phyloP scores from a whole-genome alignment of 1,139 yeast species.

The Chernovozyma aurita region DNA sequence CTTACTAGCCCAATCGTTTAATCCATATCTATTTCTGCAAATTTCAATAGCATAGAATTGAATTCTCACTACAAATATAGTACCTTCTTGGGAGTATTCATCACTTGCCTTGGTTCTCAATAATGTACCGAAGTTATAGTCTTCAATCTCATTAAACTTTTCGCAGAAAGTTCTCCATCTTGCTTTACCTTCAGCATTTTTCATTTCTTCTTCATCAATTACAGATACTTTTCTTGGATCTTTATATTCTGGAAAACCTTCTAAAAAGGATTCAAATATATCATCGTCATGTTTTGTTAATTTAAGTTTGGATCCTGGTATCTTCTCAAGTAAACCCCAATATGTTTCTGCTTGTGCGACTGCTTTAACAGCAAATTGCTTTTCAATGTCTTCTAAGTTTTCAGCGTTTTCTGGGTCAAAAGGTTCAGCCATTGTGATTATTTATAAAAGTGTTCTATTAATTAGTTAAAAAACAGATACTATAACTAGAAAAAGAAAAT shows the following conservation, averaged over 20 bases:
- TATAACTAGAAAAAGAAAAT: neutral
- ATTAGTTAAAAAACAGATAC: too few species aligned
- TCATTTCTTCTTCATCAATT: slow-evolving; percentile 77
- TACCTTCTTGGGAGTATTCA: slow-evolving; percentile 79
- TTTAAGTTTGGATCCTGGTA: slow-evolving; percentile 75
- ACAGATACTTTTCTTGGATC: slow-evolving; percentile 50
- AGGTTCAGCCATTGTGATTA: slow-evolving; percentile 15
- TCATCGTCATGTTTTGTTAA: slow-evolving; percentile 82
- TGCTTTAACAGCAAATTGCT: slow-evolving; percentile 96
- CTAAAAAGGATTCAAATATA: slow-evolving; percentile 63
- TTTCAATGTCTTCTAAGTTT: slow-evolving; percentile 71
- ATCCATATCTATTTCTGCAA: slow-evolving; percentile 84
- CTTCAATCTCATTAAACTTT: slow-evolving; percentile 77
- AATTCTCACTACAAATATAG: slow-evolving; percentile 86
- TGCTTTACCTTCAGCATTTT: slow-evolving; percentile 72
- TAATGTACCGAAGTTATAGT: slow-evolving; percentile 93
- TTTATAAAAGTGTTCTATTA: neutral
- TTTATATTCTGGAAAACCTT: slow-evolving; percentile 81
- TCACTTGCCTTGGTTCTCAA: slow-evolving; percentile 64
- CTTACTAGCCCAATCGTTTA: slow-evolving; percentile 81
- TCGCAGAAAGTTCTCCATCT: slow-evolving; percentile 90
- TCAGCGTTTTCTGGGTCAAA: slow-evolving; percentile 56
- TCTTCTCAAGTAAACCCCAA: slow-evolving; percentile 72
- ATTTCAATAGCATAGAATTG: slow-evolving; percentile 95
- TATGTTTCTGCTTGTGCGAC: slow-evolving; percentile 94